Base-by-base conservation (phyloP, 2,329 filamentous ascomycete genomes). In the Albifimbria verrucaria region DNA sequence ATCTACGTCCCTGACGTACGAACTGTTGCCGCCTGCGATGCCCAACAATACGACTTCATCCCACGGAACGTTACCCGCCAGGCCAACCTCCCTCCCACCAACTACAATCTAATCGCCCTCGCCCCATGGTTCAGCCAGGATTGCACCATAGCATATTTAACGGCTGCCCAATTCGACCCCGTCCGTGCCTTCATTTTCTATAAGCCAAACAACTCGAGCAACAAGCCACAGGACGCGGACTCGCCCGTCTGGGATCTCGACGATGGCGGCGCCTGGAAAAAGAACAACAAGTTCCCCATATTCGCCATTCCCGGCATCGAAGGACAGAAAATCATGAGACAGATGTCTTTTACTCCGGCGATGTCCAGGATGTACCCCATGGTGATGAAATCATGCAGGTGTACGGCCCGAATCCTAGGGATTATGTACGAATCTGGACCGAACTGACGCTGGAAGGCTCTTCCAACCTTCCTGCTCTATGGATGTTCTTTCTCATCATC, bases 61-160 rank as follows among this genome's bases (percentile, higher is more conserved):
- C 90, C 92, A 1, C 62, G 68, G 36, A 92, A 94, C 68, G 90
- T 85, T 51, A 96, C 90, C 12, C 83, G 87, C 17, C 80, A 82
- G 60, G 68, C 71, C n/a, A 80, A 94, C 62, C 81, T 97, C 1
- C 85, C 85, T 0, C 75, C 78, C 1, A 79, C 80, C 48, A 84
- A 88, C 59, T 91, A 90, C 68, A 85, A 87, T 52, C 77, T 92
- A 49, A 83, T 97, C 61, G 92, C 89, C 24, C 74, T 97, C 50
- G 92, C 90, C 22, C 93, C 93, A 24, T 97, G 93, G 92, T 84
- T 91, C 61, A 88, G 80, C 56, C 74, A 79, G 7, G 74, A 83
- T 23, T 99, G 93, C 66, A 88, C 90, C 12, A 72, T 79, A 52
- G 81, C 87, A 44, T 96, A 91, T 66, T 78, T 97, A 46, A 72